Evolutionary conservation across 768 basidiomycete species (phyloP).

Genomic region (Gautieria morchelliformis): DNA sequence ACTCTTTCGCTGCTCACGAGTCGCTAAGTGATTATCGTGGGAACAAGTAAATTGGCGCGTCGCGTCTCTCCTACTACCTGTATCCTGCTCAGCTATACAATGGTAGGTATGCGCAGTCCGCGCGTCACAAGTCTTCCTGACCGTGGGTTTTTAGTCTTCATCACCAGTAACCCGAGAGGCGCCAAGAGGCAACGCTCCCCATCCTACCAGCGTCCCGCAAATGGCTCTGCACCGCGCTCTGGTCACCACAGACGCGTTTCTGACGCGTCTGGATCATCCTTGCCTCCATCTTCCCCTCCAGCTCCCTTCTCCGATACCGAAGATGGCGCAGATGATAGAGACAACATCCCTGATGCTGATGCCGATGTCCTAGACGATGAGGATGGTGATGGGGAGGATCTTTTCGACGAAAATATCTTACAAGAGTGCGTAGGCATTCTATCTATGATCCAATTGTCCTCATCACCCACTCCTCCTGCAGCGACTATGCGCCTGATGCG

Average conservation of each 20-base stretch:
- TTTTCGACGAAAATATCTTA: constrained; percentile 69
- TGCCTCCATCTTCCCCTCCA: constrained; percentile 81
- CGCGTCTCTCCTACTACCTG: background rate
- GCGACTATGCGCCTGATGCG: constrained; percentile 81
- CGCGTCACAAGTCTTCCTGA: background rate
- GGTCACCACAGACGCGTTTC: constrained; percentile 45
- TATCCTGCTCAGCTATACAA: background rate
- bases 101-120: background rate
- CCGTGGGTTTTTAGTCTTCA: constrained; percentile 4
- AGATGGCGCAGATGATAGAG: constrained; percentile 64
- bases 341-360: constrained; percentile 53
- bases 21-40: background rate
- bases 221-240: constrained; percentile 21
- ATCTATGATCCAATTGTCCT: constrained; percentile 7
- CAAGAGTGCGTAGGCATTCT: constrained; percentile 44
- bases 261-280: constrained; percentile 46
- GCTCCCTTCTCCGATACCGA: constrained; percentile 82
- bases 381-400: constrained; percentile 89
- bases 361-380: constrained; percentile 37
- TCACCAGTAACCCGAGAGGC: constrained; percentile 1
- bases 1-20: too few species aligned
- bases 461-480: constrained; percentile 19
- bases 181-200: constrained; percentile 11
- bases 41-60: constrained; percentile 5
- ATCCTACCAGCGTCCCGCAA: background rate